These are phyloP conservation scores for Alternaria infectoria DNA, from an alignment of 2,329 filamentous ascomycete species.

Conservation along the genomic window DNA sequence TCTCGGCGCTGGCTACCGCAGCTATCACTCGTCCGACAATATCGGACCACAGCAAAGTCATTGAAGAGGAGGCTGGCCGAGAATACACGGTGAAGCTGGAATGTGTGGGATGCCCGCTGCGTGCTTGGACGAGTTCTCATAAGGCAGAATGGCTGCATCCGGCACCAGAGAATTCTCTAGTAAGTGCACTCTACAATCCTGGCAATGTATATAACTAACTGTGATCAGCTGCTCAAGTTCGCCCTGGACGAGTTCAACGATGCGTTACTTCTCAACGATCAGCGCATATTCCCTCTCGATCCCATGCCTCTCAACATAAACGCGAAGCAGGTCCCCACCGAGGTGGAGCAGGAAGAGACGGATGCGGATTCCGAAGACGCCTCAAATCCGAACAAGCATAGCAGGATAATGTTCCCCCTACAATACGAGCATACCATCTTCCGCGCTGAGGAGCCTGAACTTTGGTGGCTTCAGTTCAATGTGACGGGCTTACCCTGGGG, in stretches of 20 bases:
- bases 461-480: constrained; percentile 38
- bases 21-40: constrained; percentile 1
- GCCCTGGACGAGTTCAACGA: constrained; percentile 15
- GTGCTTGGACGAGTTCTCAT: constrained; percentile 8
- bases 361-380: constrained; percentile 10
- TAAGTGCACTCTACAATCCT: constrained; percentile 11
- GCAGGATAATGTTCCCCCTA: constrained; percentile 26
- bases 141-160: constrained; percentile 23
- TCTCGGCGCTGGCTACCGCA: constrained; percentile 11
- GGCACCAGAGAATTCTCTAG: constrained; percentile 31
- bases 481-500: constrained; percentile 22
- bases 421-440: constrained; percentile 35
- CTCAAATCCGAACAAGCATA: constrained; percentile 13
- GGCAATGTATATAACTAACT: not conserved
- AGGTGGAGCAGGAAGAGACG: constrained; percentile 18
- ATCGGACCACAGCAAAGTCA: not conserved
- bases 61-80: constrained; percentile 21
- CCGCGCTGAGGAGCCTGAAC: constrained; percentile 14
- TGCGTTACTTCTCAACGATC: constrained; percentile 30
- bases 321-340: constrained; percentile 29
- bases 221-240: constrained; percentile 31
- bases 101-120: constrained; percentile 36
- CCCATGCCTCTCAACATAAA: constrained; percentile 29
- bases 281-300: constrained; percentile 28
- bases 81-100: constrained; percentile 39